Base-by-base conservation (phyloP, 2,329 filamentous ascomycete genomes). In the Pyricularia sp. region DNA sequence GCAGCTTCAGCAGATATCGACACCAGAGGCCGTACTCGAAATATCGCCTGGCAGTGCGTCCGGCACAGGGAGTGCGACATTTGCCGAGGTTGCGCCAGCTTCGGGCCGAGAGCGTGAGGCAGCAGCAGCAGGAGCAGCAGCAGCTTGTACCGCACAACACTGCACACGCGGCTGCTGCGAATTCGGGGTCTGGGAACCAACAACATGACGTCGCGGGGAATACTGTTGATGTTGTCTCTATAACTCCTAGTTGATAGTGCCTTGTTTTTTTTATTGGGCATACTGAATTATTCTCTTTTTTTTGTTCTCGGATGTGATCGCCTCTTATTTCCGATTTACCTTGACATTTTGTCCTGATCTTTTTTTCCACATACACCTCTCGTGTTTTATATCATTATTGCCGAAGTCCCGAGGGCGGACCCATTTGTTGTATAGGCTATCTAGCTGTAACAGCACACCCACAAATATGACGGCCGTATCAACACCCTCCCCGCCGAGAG, bases 401-500 rank as follows among this genome's bases (percentile, higher is more conserved):
- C 50, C 50, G 12, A 36, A 36, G 33, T 36, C 12, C 33, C 1
- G 33, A 36, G 6, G 33, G 33, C 3, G 33, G 33, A 2, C 3
- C 12, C 33, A n/a, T 50, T 50, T 50, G 42, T 50, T 6, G 42
- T n/a, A 50, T 50, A 50, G 42, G 42, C 42, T 20, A 10, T 11
- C n/a, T 30, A 50, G 20, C 10, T 9, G 42, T 50, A 50, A 50
- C 17, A 1, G 28, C 14, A 50, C 23, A 67, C 20, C 17, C 11
- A 9, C 31, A 67, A 59, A 25, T 23, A 64, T 64, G 30, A 10
- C 30, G 11, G 64, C 36, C 64, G 67, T 31, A 55, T 23, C 65
- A 28, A 12, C 42, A 9, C 4, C 65, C 28, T 42, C 58, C 20
- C 69, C 66, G 61, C 74, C 69, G 20, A 71, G 58, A 17, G 73